A percentile compares a stretch with the other conserved stretches of the same genome.
These are phyloP conservation scores for Datura wrightii DNA, from an alignment of 257 asterid species.

Conservation along the genomic window DNA sequence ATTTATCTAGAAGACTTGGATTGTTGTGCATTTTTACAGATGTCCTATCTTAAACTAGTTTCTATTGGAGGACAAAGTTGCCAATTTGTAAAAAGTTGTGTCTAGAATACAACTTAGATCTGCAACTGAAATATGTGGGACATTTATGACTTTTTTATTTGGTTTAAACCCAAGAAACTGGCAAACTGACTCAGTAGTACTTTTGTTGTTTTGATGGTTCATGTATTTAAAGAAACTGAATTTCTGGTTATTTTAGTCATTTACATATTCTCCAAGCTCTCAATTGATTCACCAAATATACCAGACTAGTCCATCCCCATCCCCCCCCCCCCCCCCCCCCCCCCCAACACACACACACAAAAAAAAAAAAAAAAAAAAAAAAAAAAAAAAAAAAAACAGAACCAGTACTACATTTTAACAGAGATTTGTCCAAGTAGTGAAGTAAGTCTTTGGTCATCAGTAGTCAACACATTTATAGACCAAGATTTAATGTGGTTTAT, in stretches of 20 bases:
- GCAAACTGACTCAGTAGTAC: conserved; percentile 13
- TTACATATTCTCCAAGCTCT: conserved; percentile 19
- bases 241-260: background rate
- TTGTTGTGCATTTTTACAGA: conserved; percentile 20
- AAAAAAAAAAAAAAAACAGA: background rate
- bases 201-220: background rate
- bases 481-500: background rate
- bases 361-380: too few relatives aligned
- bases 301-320: background rate
- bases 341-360: too few relatives aligned
- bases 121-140: background rate
- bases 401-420: background rate
- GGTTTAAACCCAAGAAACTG: background rate
- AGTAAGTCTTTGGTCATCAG: conserved; percentile 10
- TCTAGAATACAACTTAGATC: conserved; percentile 8
- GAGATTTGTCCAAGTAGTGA: conserved; percentile 20
- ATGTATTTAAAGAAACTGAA: background rate
- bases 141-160: background rate
- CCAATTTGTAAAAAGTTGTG: background rate
- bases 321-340: too few relatives aligned
- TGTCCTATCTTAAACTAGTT: conserved; percentile 21
- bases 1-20: conserved; percentile 24
- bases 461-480: background rate
- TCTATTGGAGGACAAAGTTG: conserved; percentile 7
- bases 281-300: conserved; percentile 14